Evolutionary conservation across 208 protist species (phyloP), one percentile per base, ranked within the genome.

Genomic region (Trypanosomatidae sp.): DNA sequence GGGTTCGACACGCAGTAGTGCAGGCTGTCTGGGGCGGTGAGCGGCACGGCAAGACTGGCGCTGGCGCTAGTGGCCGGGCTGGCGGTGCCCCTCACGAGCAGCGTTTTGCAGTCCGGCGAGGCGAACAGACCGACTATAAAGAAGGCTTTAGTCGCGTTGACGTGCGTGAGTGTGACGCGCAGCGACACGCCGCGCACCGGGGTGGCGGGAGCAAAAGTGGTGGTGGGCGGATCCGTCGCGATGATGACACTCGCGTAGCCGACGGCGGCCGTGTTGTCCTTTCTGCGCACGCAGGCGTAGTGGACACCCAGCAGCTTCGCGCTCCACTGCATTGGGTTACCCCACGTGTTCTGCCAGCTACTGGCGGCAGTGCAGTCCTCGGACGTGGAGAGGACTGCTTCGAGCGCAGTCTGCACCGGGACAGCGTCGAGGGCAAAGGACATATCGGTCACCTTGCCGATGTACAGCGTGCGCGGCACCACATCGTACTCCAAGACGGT

Each of bases 201-300:
- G 60, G 41, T 79, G 43, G 59, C 66, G 15, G 64, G 79, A 19
- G 79, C 67, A 19, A 86, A 62, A 7, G 50, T 73, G 19, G 80
- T 17, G 15, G 52, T 68, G 15, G 86, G 86, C 36, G 59, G 36
- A 17, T 56, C 47, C 4, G 80, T 59, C 17, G 83, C 83, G 44
- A 66, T 77, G 41, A 91, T 60, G 44, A 79, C 62, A 15, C 66
- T 58, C 39, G 83, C 83, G 71, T 69, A 71, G 53, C 50, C 39
- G 8, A 53, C 69, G 5, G 53, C 71, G 33, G 28, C 46, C 5
- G 44, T 41, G 33, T 52, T 28, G 19, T 4, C 43, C 28, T 41
- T 43, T 12, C 62, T 59, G 25, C 77, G 72, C 47, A 86, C 73
- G 64, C 86, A 91, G 10, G 83, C 82, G 65, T 85, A 88, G 73